Conservation (phyloP, 805 yeast genomes). For the Candida endomychidarum region DNA sequence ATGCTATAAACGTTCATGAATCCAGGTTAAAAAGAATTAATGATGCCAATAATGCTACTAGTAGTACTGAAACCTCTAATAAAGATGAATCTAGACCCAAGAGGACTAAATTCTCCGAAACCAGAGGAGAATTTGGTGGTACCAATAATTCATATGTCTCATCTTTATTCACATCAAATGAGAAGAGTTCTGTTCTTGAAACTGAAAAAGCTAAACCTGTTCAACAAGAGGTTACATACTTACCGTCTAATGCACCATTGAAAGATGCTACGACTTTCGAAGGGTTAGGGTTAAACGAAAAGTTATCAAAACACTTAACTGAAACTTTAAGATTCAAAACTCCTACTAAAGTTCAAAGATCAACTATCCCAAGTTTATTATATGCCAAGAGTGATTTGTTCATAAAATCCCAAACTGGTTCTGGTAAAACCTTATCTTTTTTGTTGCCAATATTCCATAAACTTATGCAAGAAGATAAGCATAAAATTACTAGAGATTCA, state of each 20-base stretch:
- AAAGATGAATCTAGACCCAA: conserved; percentile 16
- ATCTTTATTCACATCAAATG: conserved; percentile 64
- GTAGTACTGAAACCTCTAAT: background rate
- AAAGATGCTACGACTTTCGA: conserved; percentile 66
- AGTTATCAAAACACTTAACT: conserved; percentile 53
- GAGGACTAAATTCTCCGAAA: conserved; percentile 44
- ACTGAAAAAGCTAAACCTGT: conserved; percentile 35
- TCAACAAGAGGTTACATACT: conserved; percentile 25
- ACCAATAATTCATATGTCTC: conserved; percentile 71
- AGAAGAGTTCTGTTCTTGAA: conserved; percentile 57
- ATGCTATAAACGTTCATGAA: conserved; percentile 23
- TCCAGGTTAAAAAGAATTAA: conserved; percentile 10
- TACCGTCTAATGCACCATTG: conserved; percentile 86
- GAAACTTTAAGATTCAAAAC: conserved; percentile 53
- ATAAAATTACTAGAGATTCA: conserved; percentile 53
- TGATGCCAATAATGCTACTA: background rate
- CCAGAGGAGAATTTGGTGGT: conserved; percentile 54
- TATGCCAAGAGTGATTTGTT: conserved; percentile 59
- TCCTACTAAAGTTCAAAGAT: conserved; percentile 87
- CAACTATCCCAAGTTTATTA: conserved; percentile 62
- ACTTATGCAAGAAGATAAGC: conserved; percentile 52
- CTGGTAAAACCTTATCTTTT: conserved; percentile 93
- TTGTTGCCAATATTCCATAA: conserved; percentile 77
- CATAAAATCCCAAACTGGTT: conserved; percentile 96
- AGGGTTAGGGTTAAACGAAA: conserved; percentile 65